Conservation (phyloP, 73 alveolate genomes). For the Paramecium primaurelia region DNA sequence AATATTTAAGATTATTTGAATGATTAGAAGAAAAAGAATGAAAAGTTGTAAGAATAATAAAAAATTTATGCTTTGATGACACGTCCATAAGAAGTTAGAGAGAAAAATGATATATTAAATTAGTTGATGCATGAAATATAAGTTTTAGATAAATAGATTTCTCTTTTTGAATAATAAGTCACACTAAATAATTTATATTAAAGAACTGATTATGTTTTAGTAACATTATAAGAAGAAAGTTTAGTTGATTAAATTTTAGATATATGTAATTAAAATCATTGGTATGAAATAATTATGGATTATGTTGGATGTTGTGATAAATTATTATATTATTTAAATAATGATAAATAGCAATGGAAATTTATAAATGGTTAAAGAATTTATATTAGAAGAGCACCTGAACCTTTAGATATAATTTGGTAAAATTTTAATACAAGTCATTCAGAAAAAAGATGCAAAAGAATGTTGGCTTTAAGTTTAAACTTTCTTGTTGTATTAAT, state of each 20-base stretch:
- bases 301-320: neutral
- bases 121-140: neutral
- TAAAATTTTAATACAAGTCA: neutral
- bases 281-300: conserved; percentile 9
- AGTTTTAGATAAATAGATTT: neutral
- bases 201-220: conserved; percentile 28
- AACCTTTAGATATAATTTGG: conserved; percentile 38
- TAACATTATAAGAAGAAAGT: neutral
- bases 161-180: neutral
- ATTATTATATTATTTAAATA: neutral
- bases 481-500: neutral
- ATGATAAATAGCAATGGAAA: neutral
- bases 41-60: neutral
- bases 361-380: neutral
- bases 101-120: neutral
- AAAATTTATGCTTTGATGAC: neutral
- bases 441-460: neutral
- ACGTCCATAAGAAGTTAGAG: neutral
- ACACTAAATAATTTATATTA: neutral
- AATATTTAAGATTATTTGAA: neutral
- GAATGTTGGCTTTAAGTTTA: neutral
- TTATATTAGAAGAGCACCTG: conserved; percentile 23
- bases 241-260: neutral
- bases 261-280: neutral
- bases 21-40: neutral